Evolutionary conservation across 441 rosid species (phyloP).

Genomic region (Populus hybrid): DNA sequence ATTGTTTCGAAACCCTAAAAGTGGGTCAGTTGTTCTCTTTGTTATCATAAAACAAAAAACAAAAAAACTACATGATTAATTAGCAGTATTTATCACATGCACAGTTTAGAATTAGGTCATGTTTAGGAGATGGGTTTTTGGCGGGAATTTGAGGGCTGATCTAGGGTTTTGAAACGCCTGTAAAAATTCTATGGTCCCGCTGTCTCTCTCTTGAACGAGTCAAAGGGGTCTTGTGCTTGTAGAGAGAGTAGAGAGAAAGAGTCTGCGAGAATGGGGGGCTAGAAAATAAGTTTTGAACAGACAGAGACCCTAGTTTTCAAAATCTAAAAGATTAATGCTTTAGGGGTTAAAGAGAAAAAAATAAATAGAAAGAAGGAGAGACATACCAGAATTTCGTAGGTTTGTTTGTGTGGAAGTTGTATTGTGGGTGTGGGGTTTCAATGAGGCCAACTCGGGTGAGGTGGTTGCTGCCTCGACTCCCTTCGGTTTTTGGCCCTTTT

Average conservation of each 20-base stretch:
- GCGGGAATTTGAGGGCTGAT: constrained; percentile 51
- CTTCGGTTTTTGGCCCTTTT: not conserved
- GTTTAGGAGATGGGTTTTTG: constrained; percentile 23
- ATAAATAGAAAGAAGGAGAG: not conserved
- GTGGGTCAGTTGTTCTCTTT: constrained; percentile 19
- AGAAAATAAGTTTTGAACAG: constrained; percentile 32
- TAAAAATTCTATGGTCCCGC: constrained; percentile 15
- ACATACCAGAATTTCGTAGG: constrained; percentile 29
- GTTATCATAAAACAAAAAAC: constrained; percentile 14
- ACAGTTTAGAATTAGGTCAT: not conserved
- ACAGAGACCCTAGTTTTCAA: constrained; percentile 37
- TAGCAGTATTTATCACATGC: not conserved
- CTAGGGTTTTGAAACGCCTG: constrained; percentile 30
- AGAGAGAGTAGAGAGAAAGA: constrained; percentile 16
- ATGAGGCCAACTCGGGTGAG: not conserved
- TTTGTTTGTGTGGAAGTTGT: constrained; percentile 2
- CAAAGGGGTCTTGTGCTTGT: constrained; percentile 14
- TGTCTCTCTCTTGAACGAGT: constrained; percentile 16
- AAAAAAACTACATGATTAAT: not conserved
- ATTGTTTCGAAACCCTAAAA: constrained; percentile 45
- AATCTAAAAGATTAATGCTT: constrained; percentile 4
- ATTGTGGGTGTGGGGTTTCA: constrained; percentile 9
- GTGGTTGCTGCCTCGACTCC: not conserved
- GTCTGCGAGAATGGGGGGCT: constrained; percentile 20
- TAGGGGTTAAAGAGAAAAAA: constrained; percentile 6